phyloP scores from a whole-genome alignment of 1,139 yeast species.

The Blastobotrys indianensis region DNA sequence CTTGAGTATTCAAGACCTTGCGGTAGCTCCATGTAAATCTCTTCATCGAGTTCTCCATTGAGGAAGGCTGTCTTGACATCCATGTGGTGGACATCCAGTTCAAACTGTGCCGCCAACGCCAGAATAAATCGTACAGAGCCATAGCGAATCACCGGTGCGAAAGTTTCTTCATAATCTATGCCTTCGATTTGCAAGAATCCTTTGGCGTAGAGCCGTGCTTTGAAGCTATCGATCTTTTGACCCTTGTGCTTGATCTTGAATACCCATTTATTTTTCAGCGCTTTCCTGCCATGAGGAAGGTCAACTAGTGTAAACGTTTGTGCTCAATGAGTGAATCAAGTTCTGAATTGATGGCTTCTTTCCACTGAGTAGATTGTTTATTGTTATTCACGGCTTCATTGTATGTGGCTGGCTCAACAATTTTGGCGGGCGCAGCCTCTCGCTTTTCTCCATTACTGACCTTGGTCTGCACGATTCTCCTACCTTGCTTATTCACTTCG shows the following conservation, averaged over 20 bases:
- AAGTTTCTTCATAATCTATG: constrained; percentile 25
- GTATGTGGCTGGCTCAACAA: too few relatives aligned
- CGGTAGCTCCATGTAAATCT: constrained; percentile 22
- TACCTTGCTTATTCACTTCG: too few relatives aligned
- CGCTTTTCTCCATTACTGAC: too few relatives aligned
- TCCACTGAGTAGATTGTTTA: too few relatives aligned
- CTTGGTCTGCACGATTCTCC: too few relatives aligned
- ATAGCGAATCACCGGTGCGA: constrained; percentile 25
- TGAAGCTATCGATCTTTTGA: constrained; percentile 13
- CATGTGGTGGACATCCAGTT: constrained; percentile 21
- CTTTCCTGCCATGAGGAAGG: neutral
- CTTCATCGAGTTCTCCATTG: constrained; percentile 21
- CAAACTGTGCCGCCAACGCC: constrained; percentile 16
- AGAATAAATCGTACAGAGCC: constrained; percentile 20
- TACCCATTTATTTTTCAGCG: constrained; percentile 16
- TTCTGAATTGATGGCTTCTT: too few relatives aligned
- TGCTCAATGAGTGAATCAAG: too few relatives aligned
- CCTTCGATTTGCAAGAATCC: constrained; percentile 23
- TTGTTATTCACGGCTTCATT: too few relatives aligned
- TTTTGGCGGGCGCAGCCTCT: too few relatives aligned
- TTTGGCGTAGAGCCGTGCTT: constrained; percentile 24
- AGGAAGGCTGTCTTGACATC: constrained; percentile 27
- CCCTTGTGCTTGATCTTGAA: constrained; percentile 15
- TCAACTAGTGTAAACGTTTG: too few relatives aligned
- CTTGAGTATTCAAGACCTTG: constrained; percentile 12